phyloP scores from a whole-genome alignment of 768 basidiomycete genomes.

The Mycena alexandri region DNA sequence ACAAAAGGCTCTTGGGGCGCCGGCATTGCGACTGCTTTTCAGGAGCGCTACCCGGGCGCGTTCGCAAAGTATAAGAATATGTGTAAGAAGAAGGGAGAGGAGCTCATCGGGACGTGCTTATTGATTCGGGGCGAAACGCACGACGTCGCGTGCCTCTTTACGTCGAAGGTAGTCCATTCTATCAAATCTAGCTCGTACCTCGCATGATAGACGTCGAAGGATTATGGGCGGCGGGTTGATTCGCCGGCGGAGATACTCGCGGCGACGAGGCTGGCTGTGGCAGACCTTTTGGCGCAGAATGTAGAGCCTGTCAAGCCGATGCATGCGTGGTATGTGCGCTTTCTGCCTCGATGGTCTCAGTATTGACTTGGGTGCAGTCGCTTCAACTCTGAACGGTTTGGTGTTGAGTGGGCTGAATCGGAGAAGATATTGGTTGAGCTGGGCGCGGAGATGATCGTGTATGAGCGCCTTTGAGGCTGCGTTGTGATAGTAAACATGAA shows the following conservation, averaged over 20 bases:
- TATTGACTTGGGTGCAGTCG: conserved; percentile 44
- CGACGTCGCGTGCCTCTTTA: conserved; percentile 57
- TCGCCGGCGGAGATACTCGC: conserved; percentile 50
- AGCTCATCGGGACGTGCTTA: conserved; percentile 53
- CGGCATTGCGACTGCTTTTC: conserved; percentile 54
- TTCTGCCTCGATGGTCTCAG: neutral
- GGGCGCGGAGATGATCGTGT: conserved; percentile 50
- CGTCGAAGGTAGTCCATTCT: no score
- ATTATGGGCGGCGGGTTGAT: conserved; percentile 55
- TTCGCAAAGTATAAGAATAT: conserved; percentile 49
- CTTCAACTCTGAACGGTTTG: conserved; percentile 60
- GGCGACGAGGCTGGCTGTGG: conserved; percentile 50
- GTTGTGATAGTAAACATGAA: no score
- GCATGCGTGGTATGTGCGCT: conserved; percentile 53
- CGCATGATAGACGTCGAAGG: conserved; percentile 56
- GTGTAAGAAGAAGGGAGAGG: conserved; percentile 46
- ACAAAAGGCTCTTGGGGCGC: conserved; percentile 56
- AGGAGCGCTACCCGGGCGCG: conserved; percentile 49
- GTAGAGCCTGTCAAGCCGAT: conserved; percentile 43
- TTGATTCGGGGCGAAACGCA: conserved; percentile 50
- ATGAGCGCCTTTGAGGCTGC: conserved; percentile 41
- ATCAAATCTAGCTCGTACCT: no score
- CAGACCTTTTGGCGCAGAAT: conserved; percentile 52
- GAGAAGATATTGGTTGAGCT: conserved; percentile 51
- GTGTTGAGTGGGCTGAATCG: conserved; percentile 56